Conservation (phyloP, 2,329 filamentous ascomycete species). For the Hymenoscyphus fructigenus region DNA sequence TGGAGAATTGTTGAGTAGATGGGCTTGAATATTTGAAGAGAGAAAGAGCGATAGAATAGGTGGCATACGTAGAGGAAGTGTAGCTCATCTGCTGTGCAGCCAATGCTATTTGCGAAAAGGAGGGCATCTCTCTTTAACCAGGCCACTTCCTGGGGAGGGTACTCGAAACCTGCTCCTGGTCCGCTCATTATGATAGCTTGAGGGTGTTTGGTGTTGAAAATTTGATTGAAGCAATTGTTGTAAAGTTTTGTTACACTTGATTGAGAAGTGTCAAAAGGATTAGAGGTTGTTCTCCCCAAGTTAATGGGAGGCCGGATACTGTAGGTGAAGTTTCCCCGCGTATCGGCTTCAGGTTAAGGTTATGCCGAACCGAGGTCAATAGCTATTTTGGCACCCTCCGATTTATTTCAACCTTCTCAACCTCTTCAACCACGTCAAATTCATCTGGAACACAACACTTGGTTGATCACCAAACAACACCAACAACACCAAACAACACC, state of each 20-base stretch:
- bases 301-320: no score
- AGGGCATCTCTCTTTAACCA: constrained; percentile 88
- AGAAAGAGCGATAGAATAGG: constrained; percentile 31
- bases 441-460: background rate
- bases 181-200: constrained; percentile 30
- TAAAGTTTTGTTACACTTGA: background rate
- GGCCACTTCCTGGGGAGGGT: constrained; percentile 70
- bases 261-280: background rate
- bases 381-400: background rate
- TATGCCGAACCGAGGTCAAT: background rate
- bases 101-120: constrained; percentile 88
- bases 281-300: background rate
- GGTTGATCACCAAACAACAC: background rate
- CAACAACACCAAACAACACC: background rate
- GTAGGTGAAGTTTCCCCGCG: background rate
- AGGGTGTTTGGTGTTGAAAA: background rate
- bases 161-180: constrained; percentile 71
- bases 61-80: constrained; percentile 79
- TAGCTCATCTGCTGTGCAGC: constrained; percentile 77
- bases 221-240: background rate
- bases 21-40: constrained; percentile 6
- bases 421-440: no score
- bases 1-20: background rate
- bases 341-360: background rate
- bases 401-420: background rate